A percentile compares a stretch with the other conserved stretches of the same genome.
phyloP scores from a whole-genome alignment of 1,139 yeast genomes.

The Kurtzmaniella natalensis region DNA sequence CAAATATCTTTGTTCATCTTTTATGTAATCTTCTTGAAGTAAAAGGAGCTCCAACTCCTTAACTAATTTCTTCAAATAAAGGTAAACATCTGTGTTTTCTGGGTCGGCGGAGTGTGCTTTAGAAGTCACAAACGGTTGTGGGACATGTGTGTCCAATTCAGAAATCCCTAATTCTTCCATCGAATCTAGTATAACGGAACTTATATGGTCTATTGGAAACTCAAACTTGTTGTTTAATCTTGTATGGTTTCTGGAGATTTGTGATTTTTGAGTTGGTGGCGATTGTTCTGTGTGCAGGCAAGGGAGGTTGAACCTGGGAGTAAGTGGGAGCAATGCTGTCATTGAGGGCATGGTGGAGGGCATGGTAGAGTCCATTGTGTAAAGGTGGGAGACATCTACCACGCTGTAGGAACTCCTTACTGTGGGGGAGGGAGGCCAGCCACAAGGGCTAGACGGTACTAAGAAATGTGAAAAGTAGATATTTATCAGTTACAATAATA shows the following conservation, averaged over 20 bases:
- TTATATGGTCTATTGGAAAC: not conserved
- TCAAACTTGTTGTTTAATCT: not conserved
- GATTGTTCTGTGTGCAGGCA: not conserved
- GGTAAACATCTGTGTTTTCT: slow-evolving; percentile 63
- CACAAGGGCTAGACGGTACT: too few species aligned
- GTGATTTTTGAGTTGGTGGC: slow-evolving; percentile 3
- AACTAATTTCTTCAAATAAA: slow-evolving; percentile 80
- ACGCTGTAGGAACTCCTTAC: too few species aligned
- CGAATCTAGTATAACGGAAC: too few species aligned
- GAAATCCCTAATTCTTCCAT: slow-evolving; percentile 30
- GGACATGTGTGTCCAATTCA: slow-evolving; percentile 11
- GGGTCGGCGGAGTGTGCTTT: slow-evolving; percentile 14
- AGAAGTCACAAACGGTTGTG: slow-evolving; percentile 10
- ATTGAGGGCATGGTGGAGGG: too few species aligned
- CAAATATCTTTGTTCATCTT: slow-evolving; percentile 95
- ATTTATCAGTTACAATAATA: too few species aligned
- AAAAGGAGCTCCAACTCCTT: slow-evolving; percentile 80
- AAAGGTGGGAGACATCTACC: too few species aligned
- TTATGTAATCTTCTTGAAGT: slow-evolving; percentile 92
- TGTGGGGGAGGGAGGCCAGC: too few species aligned
- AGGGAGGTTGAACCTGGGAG: not conserved
- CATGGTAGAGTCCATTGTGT: too few species aligned
- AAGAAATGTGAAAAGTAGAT: too few species aligned
- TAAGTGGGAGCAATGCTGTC: slow-evolving; percentile 2
- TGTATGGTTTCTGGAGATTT: not conserved